phyloP scores from a whole-genome alignment of 495 filamentous ascomycete species.

The Astrocystis sublimbata region DNA sequence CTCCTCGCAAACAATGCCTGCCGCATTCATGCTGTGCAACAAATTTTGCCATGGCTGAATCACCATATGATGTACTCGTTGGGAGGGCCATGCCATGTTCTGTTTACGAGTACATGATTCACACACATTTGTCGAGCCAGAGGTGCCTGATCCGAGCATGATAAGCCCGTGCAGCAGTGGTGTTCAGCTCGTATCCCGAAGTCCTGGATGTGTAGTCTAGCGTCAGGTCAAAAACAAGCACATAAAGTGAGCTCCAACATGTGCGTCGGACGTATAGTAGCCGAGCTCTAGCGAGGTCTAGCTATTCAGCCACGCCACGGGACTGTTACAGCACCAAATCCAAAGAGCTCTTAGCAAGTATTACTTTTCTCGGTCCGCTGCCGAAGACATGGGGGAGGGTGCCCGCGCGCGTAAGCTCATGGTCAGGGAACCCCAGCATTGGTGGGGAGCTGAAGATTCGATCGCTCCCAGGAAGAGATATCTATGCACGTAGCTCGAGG shows the following conservation, averaged over 20 bases:
- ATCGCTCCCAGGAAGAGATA: neutral
- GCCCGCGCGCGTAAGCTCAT: neutral
- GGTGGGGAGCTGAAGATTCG: neutral
- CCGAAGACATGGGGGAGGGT: neutral
- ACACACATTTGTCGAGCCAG: neutral
- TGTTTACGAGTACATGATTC: neutral
- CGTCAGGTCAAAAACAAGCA: neutral
- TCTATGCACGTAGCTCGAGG: neutral
- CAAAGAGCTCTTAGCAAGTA: neutral
- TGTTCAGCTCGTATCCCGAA: slow-evolving; percentile 8
- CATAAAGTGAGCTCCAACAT: neutral
- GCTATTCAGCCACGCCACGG: neutral
- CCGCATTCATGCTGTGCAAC: slow-evolving; percentile 17
- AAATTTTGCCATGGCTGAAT: neutral
- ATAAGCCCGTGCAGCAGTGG: neutral
- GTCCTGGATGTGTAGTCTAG: neutral
- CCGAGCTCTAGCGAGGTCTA: neutral
- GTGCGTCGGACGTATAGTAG: neutral
- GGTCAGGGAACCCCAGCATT: neutral
- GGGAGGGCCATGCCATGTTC: neutral
- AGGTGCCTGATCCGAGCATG: slow-evolving; percentile 15
- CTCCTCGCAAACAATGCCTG: slow-evolving; percentile 5
- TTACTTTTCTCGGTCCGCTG: neutral
- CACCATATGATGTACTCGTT: slow-evolving; percentile 3
- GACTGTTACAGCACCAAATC: neutral